These are phyloP conservation scores for Acanthamoeba healyi DNA, from an alignment of 208 protist species.

Conservation along the genomic window DNA sequence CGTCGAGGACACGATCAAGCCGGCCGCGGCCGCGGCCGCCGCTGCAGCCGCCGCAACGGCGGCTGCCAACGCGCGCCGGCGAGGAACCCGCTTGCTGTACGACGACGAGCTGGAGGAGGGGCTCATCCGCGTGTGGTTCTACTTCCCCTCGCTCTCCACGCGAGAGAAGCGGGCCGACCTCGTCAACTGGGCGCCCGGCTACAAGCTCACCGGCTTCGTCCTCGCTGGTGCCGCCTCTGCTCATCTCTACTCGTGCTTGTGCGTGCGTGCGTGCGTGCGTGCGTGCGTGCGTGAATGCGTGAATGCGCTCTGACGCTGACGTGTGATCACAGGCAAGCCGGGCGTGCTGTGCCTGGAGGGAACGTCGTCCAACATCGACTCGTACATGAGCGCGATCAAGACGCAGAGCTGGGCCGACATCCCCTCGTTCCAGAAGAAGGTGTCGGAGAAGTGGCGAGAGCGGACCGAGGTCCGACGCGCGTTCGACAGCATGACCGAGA, in stretches of 20 bases:
- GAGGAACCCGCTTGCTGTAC: not conserved
- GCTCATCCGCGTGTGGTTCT: not conserved
- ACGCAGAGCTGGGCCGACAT: conserved; percentile 14
- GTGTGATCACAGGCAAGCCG: not conserved
- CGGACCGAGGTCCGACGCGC: not conserved
- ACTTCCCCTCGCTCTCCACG: conserved; percentile 11
- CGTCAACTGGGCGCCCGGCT: conserved; percentile 7
- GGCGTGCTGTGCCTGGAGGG: not conserved
- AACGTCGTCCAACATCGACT: not conserved
- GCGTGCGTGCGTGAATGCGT: not conserved
- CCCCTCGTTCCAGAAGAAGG: conserved; percentile 7
- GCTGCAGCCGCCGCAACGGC: not conserved
- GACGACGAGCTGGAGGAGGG: not conserved
- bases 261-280: not conserved
- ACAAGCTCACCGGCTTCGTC: conserved; percentile 19
- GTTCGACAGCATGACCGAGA: conserved; percentile 16
- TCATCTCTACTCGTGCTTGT: not conserved
- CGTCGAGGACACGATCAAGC: not conserved
- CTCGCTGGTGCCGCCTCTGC: not conserved
- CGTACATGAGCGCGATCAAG: conserved; percentile 11
- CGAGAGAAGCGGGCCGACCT: not conserved
- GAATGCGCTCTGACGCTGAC: no score
- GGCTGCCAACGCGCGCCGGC: no score
- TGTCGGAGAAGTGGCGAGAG: not conserved
- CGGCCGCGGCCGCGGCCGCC: not conserved